Base-by-base conservation (phyloP, 2,329 filamentous ascomycete species). In the Nemania diffusa region DNA sequence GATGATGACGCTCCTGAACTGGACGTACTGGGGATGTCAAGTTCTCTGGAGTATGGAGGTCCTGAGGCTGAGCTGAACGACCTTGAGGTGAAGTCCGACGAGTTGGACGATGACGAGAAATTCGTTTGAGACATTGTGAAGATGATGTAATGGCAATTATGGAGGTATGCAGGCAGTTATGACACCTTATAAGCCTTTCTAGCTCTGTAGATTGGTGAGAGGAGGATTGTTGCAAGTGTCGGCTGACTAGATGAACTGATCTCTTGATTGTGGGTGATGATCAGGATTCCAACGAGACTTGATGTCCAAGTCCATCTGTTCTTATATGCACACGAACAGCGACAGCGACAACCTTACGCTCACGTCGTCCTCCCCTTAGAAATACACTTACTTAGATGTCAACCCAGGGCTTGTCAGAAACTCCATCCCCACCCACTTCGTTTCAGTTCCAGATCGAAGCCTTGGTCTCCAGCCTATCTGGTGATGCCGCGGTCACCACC, bases 101-200 rank as follows among this genome's bases (percentile, higher is more conserved):
- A 42, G 1, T 44, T 24, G 4, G 59, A 58, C 20, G 51, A 24
- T 20, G 59, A 34, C 1, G 60, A 37, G 24, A 2, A 64, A 17
- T 58, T 60, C 27, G 42, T 1, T 32, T 63, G 20, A 57, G 67
- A 20, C 67, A 69, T 69, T 11, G 34, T 53, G 44, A n/a, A 5
- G 27, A 29, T 53, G 34, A 27, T 34, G 15, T n/a, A 22, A 32
- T 48, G 26, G 22, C 9, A 26, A 6, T 17, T 59, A 7, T 44
- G 34, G 15, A 27, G 20, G 15, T 27, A 26, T 27, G 17, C 8
- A 24, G 34, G 11, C 6, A 22, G 27, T 17, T 48, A 32, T 42
- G 22, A 15, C 7, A 5, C 20, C 15, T 55, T 13, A 17, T 27
- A n/a, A 44, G 5, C 5, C 34, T 46, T 29, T 27, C 2, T 13